These are phyloP conservation scores for Aspergillus floridensis DNA, from an alignment of 2,329 filamentous ascomycete genomes.

Conservation along the genomic window DNA sequence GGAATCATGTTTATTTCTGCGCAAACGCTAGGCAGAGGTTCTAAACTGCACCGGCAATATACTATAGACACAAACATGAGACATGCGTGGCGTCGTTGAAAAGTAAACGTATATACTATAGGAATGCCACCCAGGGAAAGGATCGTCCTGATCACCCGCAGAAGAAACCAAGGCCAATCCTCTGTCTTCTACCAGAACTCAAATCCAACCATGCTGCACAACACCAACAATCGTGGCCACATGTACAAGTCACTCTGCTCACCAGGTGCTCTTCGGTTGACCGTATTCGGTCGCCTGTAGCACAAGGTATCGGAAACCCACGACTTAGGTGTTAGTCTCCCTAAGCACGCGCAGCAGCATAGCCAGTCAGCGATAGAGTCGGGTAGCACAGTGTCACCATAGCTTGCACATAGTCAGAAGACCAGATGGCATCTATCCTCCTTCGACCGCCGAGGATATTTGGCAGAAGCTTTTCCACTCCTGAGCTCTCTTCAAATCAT, in stretches of 20 bases:
- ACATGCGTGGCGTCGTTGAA: not conserved
- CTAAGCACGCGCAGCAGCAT: conserved; percentile 1
- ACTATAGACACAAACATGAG: not conserved
- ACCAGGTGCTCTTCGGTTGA: not conserved
- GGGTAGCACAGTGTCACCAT: conserved; percentile 1
- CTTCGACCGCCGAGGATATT: not conserved
- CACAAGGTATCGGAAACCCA: not conserved
- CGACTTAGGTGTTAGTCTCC: conserved; percentile 2
- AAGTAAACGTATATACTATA: not conserved
- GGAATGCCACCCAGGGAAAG: not conserved
- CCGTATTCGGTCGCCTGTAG: not conserved
- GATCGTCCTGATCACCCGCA: not conserved
- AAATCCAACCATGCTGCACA: not conserved
- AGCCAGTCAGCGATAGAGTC: not conserved
- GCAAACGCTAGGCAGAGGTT: not conserved
- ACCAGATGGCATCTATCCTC: not conserved
- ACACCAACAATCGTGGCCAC: not conserved
- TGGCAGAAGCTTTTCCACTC: not conserved
- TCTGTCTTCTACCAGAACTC: not conserved
- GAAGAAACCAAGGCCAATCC: not conserved
- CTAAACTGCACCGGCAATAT: not conserved
- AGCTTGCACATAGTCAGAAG: conserved; percentile 5
- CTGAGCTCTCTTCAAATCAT: not conserved
- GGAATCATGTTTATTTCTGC: not conserved
- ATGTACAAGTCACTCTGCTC: not conserved